Evolutionary conservation across 257 asterid genomes (phyloP), one percentile per base, ranked within the genome.

Genomic region (Nemophila menziesii): DNA sequence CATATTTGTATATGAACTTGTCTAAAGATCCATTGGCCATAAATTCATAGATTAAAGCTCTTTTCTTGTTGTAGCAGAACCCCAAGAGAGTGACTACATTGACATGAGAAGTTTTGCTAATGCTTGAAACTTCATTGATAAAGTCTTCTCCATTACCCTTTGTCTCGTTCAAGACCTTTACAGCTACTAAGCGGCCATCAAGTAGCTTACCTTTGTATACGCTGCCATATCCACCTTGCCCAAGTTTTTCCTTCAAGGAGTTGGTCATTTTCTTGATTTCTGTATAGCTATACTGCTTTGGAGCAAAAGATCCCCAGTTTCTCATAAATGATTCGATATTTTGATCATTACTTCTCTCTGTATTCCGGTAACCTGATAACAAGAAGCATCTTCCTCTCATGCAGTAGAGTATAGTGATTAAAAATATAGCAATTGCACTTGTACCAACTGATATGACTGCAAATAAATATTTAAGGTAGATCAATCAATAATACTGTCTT

Each of bases 1-100:
- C 63, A 4, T 34, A 52, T 24, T 22, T 55, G 59, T 17, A 5
- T 19, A 79, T 58, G 62, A 70, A 79, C 56, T 64, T 70, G 55
- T 82, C 94, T 34, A 75, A 39, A 5, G 94, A 79, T 47, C 78
- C 72, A 58, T 79, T 75, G 39, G 83, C 64, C 85, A 73, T 65
- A 33, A 45, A 80, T 23, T 80, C 84, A 33, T 71, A 71, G 46
- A 77, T 55, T 16, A 74, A 36, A 11, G 79, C 87, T 50, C 66
- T 71, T 45, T 52, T 48, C 21, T 62, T 19, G n/a, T 66, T 56
- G 2, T 61, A 63, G 46, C 78, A 80, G 57, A 71, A 74, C 19
- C 93, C 89, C 62, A 80, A 41, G 4, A 80, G 80, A 49, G 65
- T 67, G 46, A 75, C 93, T 5, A 80, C 66, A 52, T 74, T 80